These are phyloP conservation scores for Tanacetum coccineum DNA, from an alignment of 129 eudicot genomes.

Conservation along the genomic window DNA sequence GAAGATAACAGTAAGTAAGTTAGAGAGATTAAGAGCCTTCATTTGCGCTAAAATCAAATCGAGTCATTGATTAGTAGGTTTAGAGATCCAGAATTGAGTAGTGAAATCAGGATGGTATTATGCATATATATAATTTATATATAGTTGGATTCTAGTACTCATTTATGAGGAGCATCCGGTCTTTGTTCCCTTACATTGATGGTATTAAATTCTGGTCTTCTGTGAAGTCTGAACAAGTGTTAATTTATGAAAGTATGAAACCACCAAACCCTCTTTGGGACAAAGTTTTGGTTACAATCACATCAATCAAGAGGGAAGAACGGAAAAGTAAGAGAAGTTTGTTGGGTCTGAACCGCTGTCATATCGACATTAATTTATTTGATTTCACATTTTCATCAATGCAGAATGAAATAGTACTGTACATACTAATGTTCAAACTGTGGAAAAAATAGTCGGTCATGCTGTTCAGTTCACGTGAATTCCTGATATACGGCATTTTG, in stretches of 20 bases:
- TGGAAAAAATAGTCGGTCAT: neutral
- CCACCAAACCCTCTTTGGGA: neutral
- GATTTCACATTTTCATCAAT: neutral
- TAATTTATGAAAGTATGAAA: neutral
- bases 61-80: conserved; percentile 20
- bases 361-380: neutral
- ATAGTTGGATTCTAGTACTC: conserved; percentile 26
- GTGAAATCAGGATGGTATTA: conserved; percentile 20
- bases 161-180: conserved; percentile 11
- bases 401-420: neutral
- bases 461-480: neutral
- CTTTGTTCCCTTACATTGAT: conserved; percentile 8
- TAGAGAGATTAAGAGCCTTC: conserved; percentile 18
- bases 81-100: conserved; percentile 23
- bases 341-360: neutral
- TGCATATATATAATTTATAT: conserved; percentile 20
- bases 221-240: neutral
- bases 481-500: too few relatives aligned
- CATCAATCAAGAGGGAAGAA: conserved; percentile 1
- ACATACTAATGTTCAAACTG: neutral
- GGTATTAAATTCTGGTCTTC: conserved; percentile 6
- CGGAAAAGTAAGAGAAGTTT: neutral
- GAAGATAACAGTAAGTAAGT: conserved; percentile 25
- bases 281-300: neutral
- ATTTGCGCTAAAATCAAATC: neutral